Base-by-base conservation (phyloP, 257 asterid genomes). In the Eustoma russellianum region DNA sequence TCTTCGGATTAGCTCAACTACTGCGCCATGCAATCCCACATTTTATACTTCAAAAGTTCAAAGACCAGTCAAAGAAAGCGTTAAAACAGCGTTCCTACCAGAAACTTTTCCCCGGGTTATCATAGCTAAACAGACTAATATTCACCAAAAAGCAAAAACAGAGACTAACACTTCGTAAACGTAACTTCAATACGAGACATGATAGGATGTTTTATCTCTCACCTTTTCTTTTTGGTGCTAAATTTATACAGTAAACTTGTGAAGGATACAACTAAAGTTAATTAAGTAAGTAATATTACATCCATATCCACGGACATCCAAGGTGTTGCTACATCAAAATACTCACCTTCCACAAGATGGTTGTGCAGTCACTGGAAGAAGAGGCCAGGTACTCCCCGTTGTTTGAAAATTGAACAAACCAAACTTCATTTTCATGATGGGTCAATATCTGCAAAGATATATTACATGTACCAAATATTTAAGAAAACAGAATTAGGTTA, bases 331-430 rank as follows among this genome's bases (percentile, higher is more conserved):
- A 11, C 43, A 38, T 38, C 9, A 38, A 38, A 11, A 38, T 10
- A 59, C 55, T 56, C 69, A 81, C 98, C 96, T 87, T 66, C 96
- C 96, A 91, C 67, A 88, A 82, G 64, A 82, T 82, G 66, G 93
- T 91, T 5, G 86, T 80, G 73, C 93, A 78, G 73, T 88, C 97
- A 59, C 84, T 71, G 52, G 97, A 88, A 67, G 95, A 82, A 17
- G 97, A 82, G 5, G 97, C 97, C 69, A 88, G 71, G 70, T 76
- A 82, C 41, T 79, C 80, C 58, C 97, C 95, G 47, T 70, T 71
- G 75, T 80, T 73, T 28, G 97, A 85, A 72, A 91, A 91, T 72
- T 87, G 98, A 64, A 91, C 92, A 48, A 81, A 87, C 98, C 96
- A 87, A 52, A 91, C 96, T 80, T 83, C 98, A 71, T 84, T 76